Evolutionary conservation across 2,329 filamentous ascomycete genomes (phyloP), one percentile per base, ranked within the genome.

Genomic region (Diaporthe humulicola): DNA sequence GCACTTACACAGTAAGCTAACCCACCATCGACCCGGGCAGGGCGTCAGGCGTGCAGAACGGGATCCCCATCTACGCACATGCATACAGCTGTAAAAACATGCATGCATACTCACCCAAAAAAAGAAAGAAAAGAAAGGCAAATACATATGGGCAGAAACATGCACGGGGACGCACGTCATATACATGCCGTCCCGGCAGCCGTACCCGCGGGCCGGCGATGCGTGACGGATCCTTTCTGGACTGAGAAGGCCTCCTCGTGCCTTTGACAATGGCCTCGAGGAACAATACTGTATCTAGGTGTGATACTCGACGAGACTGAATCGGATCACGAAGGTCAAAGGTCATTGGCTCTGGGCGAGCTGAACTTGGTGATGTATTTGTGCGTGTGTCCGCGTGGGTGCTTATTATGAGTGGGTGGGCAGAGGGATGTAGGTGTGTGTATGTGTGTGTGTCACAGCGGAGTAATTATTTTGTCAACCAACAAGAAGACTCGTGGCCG

Each of bases 371-470:
- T 33, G 28, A 56, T 33, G 30, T 57, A 9, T 17, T 28, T 14
- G 52, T 30, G 52, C 9, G 48, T n/a, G n/a, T 14, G 52, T 57
- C n/a, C n/a, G 54, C 4, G 54, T 30, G 6, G 17, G 28, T 57
- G 17, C n/a, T n/a, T n/a, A n/a, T n/a, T 33, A 9, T 57, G 54
- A 30, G 38, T 30, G 40, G 28, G 40, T 45, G 30, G 15, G 66
- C 15, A 54, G n/a, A 12, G 15, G 52, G 33, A 9, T 30, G 54
- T 42, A 12, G 30, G 19, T 48, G 54, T n/a, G 33, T 60, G 69
- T 56, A 7, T 70, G 66, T 28, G 66, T 33, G 30, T 69, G 64
- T 70, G 54, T 58, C 50, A 56, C 50, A 57, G 25, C 36, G 36
- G 36, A 42, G 36, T 3, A 40, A n/a, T 22, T 6, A 14, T 30